Conservation (phyloP, 805 yeast genomes). For the Lachancea mirantina region DNA sequence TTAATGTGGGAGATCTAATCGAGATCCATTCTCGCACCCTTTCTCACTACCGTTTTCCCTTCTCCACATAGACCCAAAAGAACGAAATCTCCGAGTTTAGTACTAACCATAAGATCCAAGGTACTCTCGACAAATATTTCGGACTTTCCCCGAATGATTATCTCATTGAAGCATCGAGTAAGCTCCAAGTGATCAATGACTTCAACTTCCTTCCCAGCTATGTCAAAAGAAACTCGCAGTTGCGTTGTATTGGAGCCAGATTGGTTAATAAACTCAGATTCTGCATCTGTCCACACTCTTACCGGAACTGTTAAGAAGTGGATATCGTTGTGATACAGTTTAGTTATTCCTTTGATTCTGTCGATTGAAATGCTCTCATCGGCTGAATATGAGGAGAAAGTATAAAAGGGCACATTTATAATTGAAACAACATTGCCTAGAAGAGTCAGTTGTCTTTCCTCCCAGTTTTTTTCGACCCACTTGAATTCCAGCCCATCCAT, state of each 20-base stretch:
- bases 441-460: slow-evolving; percentile 30
- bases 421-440: slow-evolving; percentile 34
- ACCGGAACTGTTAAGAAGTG: slow-evolving; percentile 41
- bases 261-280: slow-evolving; percentile 30
- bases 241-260: slow-evolving; percentile 17
- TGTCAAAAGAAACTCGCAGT: slow-evolving; percentile 33
- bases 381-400: slow-evolving; percentile 14
- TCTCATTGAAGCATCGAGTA: slow-evolving; percentile 37
- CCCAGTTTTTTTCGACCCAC: slow-evolving; percentile 26
- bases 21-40: too few species aligned
- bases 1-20: too few species aligned
- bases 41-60: slow-evolving; percentile 21
- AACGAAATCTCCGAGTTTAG: slow-evolving; percentile 24
- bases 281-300: slow-evolving; percentile 40
- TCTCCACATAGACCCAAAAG: slow-evolving; percentile 22
- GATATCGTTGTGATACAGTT: slow-evolving; percentile 33
- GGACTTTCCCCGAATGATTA: slow-evolving; percentile 37
- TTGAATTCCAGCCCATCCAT: slow-evolving; percentile 33
- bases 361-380: slow-evolving; percentile 26
- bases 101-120: slow-evolving; percentile 21
- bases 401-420: slow-evolving; percentile 29
- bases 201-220: slow-evolving; percentile 37
- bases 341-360: slow-evolving; percentile 37
- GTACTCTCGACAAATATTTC: slow-evolving; percentile 17
- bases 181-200: slow-evolving; percentile 38